Evolutionary conservation across 2,329 filamentous ascomycete genomes (phyloP), one percentile per base, ranked within the genome.

Genomic region (Clathrospora elynae): DNA sequence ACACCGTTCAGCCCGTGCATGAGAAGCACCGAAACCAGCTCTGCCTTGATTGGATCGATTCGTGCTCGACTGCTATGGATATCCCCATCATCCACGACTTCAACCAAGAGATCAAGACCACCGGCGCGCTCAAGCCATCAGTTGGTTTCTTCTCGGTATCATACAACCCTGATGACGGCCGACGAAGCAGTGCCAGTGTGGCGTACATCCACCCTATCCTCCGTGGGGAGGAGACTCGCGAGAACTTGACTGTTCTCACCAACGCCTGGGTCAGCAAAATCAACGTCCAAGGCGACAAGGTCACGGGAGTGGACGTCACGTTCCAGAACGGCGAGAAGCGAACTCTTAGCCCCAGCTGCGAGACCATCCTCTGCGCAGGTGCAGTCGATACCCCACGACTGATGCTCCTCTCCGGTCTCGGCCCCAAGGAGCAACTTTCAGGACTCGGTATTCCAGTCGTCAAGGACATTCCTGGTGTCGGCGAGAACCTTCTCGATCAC

Each of bases 191-290:
- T 66, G 90, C 90, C 46, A 90, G 86, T 45, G 90, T 95, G 14
- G 90, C 90, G 12, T 96, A 96, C 74, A 91, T 96, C 64, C 90
- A 96, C 73, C 90, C 90, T 23, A 90, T 95, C 62, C 80, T 95
- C 37, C 83, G 86, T 26, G 89, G 88, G 26, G 85, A 90, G 33
- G 89, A 95, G 78, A 82, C 84, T 68, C 80, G 88, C 42, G 83
- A 88, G 10, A 96, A 96, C 74, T 72, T 96, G 67, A 93, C 88
- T 24, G 79, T 96, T 48, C 77, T 96, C 46, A 95, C 90, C 65
- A 86, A 95, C 65, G 87, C 90, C 17, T 93, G 89, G 85, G 90
- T 95, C 48, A 87, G 83, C 68, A 88, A 85, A 70, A 74, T 96
- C 66, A 88, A 92, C 58, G 80, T 95, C 37, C 73, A 78, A 38